A percentile compares a stretch with the other conserved stretches of the same genome.
These are phyloP conservation scores for Backusella tuberculispora DNA, from an alignment of 192 early-diverging fungal species.

Conservation along the genomic window DNA sequence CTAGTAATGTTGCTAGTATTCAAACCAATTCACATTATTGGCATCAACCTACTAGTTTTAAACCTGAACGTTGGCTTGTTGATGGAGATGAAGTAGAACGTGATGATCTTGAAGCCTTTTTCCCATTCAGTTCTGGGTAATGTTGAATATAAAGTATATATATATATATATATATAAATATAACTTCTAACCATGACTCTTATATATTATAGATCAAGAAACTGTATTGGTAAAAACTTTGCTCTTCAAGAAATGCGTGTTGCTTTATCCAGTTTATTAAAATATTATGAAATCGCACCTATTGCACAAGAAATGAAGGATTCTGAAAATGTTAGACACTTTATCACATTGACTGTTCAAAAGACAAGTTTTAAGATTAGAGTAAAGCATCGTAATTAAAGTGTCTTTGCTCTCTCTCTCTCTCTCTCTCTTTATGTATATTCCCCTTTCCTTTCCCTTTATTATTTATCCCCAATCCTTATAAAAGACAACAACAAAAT, in stretches of 20 bases:
- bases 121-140: conserved; percentile 51
- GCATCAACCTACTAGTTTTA: conserved; percentile 27
- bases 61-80: conserved; percentile 41
- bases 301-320: conserved; percentile 62
- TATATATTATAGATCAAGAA: conserved; percentile 34
- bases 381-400: conserved; percentile 11
- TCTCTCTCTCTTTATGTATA: too few species aligned
- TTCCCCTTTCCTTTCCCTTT: too few species aligned
- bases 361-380: conserved; percentile 25
- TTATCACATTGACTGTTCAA: conserved; percentile 30
- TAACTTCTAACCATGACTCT: too few species aligned
- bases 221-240: conserved; percentile 59
- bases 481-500: too few species aligned
- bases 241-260: conserved; percentile 58
- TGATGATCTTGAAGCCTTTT: conserved; percentile 49
- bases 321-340: conserved; percentile 54
- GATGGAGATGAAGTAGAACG: neutral
- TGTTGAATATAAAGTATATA: too few species aligned
- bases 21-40: conserved; percentile 30
- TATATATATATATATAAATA: too few species aligned
- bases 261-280: conserved; percentile 47
- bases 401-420: too few species aligned
- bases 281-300: conserved; percentile 46
- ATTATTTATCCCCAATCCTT: too few species aligned
- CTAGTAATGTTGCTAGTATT: conserved; percentile 1